phyloP scores from a whole-genome alignment of 2,329 filamentous ascomycete species.

The Colletotrichum australisinense region DNA sequence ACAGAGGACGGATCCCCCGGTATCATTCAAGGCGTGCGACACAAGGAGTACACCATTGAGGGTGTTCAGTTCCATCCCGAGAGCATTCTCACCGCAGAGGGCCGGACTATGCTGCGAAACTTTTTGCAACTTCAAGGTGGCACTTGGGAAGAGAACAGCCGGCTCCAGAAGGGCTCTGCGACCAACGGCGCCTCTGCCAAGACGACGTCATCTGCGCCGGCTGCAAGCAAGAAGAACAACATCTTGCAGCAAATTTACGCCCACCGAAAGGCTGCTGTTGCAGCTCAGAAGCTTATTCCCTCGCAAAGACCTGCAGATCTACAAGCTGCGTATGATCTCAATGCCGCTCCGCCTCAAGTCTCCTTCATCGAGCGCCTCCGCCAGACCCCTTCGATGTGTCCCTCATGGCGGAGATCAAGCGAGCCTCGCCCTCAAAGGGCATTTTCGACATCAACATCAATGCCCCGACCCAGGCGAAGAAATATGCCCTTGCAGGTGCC shows the following conservation, averaged over 20 bases:
- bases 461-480: slow-evolving; percentile 88
- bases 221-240: slow-evolving; percentile 74
- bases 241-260: slow-evolving; percentile 94
- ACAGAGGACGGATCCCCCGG: slow-evolving; percentile 81
- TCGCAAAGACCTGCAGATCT: slow-evolving; percentile 87
- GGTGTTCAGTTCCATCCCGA: slow-evolving; percentile 98
- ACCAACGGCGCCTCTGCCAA: slow-evolving; percentile 42
- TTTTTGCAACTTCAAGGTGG: slow-evolving; percentile 90
- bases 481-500: slow-evolving; percentile 92
- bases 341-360: slow-evolving; percentile 85
- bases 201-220: slow-evolving; percentile 40
- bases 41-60: slow-evolving; percentile 92
- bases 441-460: slow-evolving; percentile 89
- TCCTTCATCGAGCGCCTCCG: slow-evolving; percentile 83
- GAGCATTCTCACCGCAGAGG: slow-evolving; percentile 92
- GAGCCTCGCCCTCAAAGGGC: slow-evolving; percentile 95
- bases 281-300: slow-evolving; percentile 84
- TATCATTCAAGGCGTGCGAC: slow-evolving; percentile 96
- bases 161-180: slow-evolving; percentile 57
- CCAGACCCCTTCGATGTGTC: slow-evolving; percentile 88
- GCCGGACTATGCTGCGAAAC: slow-evolving; percentile 90
- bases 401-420: slow-evolving; percentile 97
- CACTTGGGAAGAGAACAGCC: slow-evolving; percentile 87
- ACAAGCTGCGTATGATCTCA: slow-evolving; percentile 86
- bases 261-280: slow-evolving; percentile 80